Base-by-base conservation (phyloP, 2,329 filamentous ascomycete species). In the Aotearoamyces nothofagi region DNA sequence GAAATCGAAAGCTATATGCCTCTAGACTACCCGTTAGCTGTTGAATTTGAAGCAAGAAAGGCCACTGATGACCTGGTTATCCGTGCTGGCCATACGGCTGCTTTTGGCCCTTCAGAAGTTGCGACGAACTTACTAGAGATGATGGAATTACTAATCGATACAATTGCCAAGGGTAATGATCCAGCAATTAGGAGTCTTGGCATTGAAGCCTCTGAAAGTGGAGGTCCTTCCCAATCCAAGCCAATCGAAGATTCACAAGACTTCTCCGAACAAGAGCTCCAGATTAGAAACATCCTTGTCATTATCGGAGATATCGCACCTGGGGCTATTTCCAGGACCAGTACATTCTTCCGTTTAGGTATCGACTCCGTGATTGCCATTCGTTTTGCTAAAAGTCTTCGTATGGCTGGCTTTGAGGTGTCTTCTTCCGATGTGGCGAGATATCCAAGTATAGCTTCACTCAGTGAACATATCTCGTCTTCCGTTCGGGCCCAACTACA, bases 261-360 rank as follows among this genome's bases (percentile, higher is more conserved):
- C n/a, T 15, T 45, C 45, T 42, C 43, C 4, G 9, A 22, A 9
- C 33, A 35, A 6, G 45, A 50, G 32, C 27, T 28, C 3, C 35
- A 36, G 14, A 40, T 52, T 10, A 38, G 36, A 20, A 38, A 45
- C 2, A 22, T 43, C 10, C 39, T 42, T 3, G 35, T 37, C 9
- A 32, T 35, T 5, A 46, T 49, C 31, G 45, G 41, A 22, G 37
- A 38, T 10, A 28, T 52, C n/a, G 29, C 33, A 2, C 12, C 30
- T 8, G 23, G 31, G 2, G 33, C 43, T 19, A 37, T 55, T 6
- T 34, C 43, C 5, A 51, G 45, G 29, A 37, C 37, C 1, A 42
- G 49, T 15, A 48, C 51, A 33, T 57, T 57, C 41, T 53, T 52
- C 34, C 35, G 34, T 3, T 32, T 51, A 0, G 46, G 47, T 10